phyloP scores from a whole-genome alignment of 768 basidiomycete species.

The Cystofilobasidium bisporidii region DNA sequence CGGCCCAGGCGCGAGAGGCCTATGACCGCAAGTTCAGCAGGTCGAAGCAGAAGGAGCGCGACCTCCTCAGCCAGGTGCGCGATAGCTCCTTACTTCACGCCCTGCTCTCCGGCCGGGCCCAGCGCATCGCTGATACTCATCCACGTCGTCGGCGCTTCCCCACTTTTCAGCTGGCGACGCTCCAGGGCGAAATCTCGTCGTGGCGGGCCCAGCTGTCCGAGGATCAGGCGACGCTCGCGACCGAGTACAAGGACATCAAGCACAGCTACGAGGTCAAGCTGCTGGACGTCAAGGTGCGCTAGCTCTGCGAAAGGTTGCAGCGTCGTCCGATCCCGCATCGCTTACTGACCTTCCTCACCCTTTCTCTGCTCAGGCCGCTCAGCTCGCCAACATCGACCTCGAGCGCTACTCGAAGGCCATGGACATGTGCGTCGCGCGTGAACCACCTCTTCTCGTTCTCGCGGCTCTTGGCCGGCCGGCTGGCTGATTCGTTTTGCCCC shows the following conservation, averaged over 20 bases:
- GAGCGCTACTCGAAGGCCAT: conserved; percentile 97
- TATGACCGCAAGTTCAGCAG: conserved; percentile 71
- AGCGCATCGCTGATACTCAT: no score
- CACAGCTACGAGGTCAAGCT: conserved; percentile 81
- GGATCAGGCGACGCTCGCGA: conserved; percentile 56
- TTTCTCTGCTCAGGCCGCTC: conserved; percentile 62
- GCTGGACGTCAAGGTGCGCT: conserved; percentile 78
- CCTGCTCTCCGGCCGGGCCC: no score
- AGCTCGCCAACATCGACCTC: conserved; percentile 92
- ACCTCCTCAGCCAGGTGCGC: conserved; percentile 32
- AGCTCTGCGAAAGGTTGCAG: no score
- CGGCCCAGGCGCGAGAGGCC: conserved; percentile 68
- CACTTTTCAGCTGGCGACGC: conserved; percentile 11
- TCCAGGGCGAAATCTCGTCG: conserved; percentile 20
- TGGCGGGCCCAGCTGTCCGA: conserved; percentile 61
- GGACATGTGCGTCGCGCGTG: conserved; percentile 87
- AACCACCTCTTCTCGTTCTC: not conserved
- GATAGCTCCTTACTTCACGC: no score
- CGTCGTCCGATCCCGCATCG: no score
- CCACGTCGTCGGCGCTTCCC: no score
- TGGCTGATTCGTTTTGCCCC: not conserved
- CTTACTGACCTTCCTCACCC: no score
- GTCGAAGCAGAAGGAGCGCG: conserved; percentile 62
- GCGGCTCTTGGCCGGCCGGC: not conserved
- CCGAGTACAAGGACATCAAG: conserved; percentile 77